A percentile compares a stretch with the other conserved stretches of the same genome.
Evolutionary conservation across 148 eudicot genomes (phyloP).

Genomic region (Chenopodium formosanum): DNA sequence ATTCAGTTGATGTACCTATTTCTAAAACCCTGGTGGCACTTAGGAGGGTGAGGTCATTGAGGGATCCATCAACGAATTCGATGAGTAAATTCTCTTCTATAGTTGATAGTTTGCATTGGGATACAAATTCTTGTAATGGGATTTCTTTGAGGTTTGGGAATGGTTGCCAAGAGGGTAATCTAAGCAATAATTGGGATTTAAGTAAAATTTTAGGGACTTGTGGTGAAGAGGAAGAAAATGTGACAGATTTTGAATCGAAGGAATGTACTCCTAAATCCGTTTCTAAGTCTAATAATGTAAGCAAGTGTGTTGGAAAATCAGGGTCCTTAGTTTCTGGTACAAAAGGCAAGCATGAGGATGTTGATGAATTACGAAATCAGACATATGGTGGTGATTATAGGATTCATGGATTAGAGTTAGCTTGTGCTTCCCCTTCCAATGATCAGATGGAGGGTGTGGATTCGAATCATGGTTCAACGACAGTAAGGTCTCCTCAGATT

Average conservation of each 20-base stretch:
- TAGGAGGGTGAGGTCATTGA: constrained; percentile 88
- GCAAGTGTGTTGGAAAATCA: constrained; percentile 25
- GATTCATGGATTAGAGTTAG: constrained; percentile 47
- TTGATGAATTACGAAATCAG: constrained; percentile 29
- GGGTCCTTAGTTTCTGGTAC: constrained; percentile 20
- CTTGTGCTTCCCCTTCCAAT: constrained; percentile 39
- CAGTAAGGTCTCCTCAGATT: constrained; percentile 32
- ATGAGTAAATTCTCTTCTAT: constrained; percentile 61
- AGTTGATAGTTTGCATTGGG: constrained; percentile 80
- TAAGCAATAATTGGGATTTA: constrained; percentile 28
- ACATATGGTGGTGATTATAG: constrained; percentile 28
- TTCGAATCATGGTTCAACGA: constrained; percentile 56
- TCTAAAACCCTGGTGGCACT: constrained; percentile 79
- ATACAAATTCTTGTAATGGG: constrained; percentile 68
- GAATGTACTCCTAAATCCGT: constrained; percentile 26
- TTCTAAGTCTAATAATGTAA: constrained; percentile 18
- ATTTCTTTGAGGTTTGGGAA: constrained; percentile 65
- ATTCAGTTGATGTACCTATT: constrained; percentile 87
- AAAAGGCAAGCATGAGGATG: constrained; percentile 32
- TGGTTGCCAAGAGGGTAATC: constrained; percentile 31
- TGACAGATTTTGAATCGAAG: constrained; percentile 24
- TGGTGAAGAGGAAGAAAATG: constrained; percentile 43
- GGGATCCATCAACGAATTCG: constrained; percentile 91
- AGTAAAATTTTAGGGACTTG: constrained; percentile 36
- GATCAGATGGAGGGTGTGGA: constrained; percentile 51